A percentile compares a stretch with the other conserved stretches of the same genome.
Conservation (phyloP, 495 filamentous ascomycete genomes). For the Chaetomium cochliodes region DNA sequence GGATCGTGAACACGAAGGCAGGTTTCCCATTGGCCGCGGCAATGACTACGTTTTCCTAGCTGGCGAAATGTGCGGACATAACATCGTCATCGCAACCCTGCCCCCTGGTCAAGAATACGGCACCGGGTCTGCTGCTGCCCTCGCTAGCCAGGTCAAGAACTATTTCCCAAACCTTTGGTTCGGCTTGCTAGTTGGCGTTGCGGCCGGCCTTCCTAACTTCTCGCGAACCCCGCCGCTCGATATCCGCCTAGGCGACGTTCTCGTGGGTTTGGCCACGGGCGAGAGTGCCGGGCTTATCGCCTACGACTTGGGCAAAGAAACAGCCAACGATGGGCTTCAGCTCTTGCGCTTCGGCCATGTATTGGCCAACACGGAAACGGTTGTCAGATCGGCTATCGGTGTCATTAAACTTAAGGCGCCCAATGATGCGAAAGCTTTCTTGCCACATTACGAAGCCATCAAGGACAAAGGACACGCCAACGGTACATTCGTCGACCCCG, state of each 20-base stretch:
- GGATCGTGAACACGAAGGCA: background rate
- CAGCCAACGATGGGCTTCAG: background rate
- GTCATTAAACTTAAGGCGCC: background rate
- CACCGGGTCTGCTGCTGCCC: background rate
- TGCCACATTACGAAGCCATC: background rate
- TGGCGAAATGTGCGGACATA: background rate
- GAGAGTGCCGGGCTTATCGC: background rate
- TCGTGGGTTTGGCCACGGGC: background rate
- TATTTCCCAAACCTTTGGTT: background rate
- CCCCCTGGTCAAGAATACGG: background rate
- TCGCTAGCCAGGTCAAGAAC: background rate
- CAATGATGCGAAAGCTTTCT: background rate
- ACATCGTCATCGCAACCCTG: background rate
- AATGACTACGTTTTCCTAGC: background rate
- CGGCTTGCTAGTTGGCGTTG: background rate
- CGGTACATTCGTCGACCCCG: background rate
- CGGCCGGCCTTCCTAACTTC: background rate
- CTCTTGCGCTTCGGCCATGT: background rate
- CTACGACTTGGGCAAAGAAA: conserved; percentile 1
- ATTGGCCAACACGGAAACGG: background rate
- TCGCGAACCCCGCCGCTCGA: background rate
- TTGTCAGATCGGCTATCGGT: background rate
- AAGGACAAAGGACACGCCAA: background rate
- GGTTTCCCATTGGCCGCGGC: background rate
- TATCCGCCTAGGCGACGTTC: background rate